phyloP scores from a whole-genome alignment of 2,329 filamentous ascomycete genomes.

The Reticulascus tulasneorum region DNA sequence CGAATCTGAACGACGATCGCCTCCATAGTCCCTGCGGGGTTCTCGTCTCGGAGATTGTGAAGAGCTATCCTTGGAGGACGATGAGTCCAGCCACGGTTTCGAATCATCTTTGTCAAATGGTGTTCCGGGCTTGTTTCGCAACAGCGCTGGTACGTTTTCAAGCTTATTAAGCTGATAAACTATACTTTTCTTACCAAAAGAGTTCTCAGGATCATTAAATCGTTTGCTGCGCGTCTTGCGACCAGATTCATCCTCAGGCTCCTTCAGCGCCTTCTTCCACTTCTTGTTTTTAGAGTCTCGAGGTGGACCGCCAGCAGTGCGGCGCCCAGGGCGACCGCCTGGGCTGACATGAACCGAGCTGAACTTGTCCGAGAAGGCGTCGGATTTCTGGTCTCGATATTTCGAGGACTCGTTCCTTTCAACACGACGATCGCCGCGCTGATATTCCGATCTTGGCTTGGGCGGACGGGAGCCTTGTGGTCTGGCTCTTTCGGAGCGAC shows the following conservation, averaged over 20 bases:
- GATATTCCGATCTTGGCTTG: slow-evolving; percentile 5
- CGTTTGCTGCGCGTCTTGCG: slow-evolving; percentile 45
- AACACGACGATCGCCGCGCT: too few species aligned
- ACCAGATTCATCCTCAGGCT: slow-evolving; percentile 25
- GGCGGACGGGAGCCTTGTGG: slow-evolving; percentile 1
- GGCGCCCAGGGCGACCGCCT: slow-evolving; percentile 3
- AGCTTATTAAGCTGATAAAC: slow-evolving; percentile 53
- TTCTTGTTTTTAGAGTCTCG: slow-evolving; percentile 24
- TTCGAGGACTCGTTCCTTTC: too few species aligned
- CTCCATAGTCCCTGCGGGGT: too few species aligned
- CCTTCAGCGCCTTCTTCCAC: slow-evolving; percentile 49
- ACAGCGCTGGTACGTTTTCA: too few species aligned
- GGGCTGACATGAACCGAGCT: too few species aligned
- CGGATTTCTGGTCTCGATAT: slow-evolving; percentile 1
- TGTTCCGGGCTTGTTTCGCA: too few species aligned
- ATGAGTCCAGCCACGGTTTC: too few species aligned
- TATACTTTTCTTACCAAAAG: slow-evolving; percentile 52
- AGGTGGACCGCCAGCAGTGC: neutral
- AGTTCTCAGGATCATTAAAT: slow-evolving; percentile 45
- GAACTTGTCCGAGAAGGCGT: slow-evolving; percentile 7
- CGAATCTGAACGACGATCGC: too few species aligned
- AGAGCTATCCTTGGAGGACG: too few species aligned
- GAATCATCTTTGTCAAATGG: too few species aligned
- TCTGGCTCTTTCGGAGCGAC: slow-evolving; percentile 37
- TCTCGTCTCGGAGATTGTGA: too few species aligned